Evolutionary conservation across 768 basidiomycete genomes (phyloP).

Genomic region (Fibroporia radiculosa): DNA sequence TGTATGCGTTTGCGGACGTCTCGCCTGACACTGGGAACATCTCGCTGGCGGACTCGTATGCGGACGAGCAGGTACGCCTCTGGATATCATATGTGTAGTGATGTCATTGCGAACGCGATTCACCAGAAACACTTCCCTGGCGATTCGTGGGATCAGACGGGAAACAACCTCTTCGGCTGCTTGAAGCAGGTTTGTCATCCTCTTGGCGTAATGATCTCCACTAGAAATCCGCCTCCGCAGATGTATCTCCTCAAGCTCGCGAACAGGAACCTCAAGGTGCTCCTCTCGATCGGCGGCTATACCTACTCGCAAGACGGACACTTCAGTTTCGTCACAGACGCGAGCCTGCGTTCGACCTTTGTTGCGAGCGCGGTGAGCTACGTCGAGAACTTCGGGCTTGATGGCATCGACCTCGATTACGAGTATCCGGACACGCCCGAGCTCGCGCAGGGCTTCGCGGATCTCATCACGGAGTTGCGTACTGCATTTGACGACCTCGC

Average conservation of each 20-base stretch:
- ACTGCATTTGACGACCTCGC: constrained; percentile 54
- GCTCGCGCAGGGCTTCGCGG: constrained; percentile 61
- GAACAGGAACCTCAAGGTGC: constrained; percentile 38
- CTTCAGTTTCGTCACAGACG: constrained; percentile 54
- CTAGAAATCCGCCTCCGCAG: too few species aligned
- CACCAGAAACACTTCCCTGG: constrained; percentile 60
- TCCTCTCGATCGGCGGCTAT: constrained; percentile 54
- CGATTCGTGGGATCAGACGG: constrained; percentile 67
- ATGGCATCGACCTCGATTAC: constrained; percentile 76
- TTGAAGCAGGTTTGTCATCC: constrained; percentile 55
- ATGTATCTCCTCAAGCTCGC: constrained; percentile 51
- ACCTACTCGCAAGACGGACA: constrained; percentile 66
- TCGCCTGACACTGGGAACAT: constrained; percentile 54
- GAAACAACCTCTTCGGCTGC: constrained; percentile 76
- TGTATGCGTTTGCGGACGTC: constrained; percentile 77
- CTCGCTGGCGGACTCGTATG: constrained; percentile 62
- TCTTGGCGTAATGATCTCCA: too few species aligned
- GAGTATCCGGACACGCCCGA: constrained; percentile 59
- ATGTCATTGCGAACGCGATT: too few species aligned
- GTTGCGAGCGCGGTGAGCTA: constrained; percentile 54
- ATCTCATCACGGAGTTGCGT: constrained; percentile 55
- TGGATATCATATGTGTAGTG: constrained; percentile 5
- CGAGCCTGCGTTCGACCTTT: constrained; percentile 45
- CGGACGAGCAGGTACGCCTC: constrained; percentile 60
- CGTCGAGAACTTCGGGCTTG: constrained; percentile 71